These are phyloP conservation scores for Carex cristatella DNA, from an alignment of 176 grass and related monocot species.

Conservation along the genomic window DNA sequence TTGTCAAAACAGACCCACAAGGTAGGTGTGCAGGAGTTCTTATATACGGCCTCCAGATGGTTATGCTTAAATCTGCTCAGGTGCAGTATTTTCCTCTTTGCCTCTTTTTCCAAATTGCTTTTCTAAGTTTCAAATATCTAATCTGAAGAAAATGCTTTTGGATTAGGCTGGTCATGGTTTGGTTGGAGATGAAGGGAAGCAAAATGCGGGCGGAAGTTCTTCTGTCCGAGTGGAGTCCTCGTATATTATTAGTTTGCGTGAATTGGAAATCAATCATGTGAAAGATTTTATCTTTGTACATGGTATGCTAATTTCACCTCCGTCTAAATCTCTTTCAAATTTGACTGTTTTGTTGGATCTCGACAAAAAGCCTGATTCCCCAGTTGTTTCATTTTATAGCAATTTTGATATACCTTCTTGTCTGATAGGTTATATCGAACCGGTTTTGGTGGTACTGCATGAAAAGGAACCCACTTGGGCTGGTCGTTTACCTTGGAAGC, in stretches of 20 bases:
- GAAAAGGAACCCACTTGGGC: conserved; percentile 90
- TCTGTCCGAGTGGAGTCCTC: conserved; percentile 73
- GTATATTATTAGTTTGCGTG: conserved; percentile 70
- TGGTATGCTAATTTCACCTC: conserved; percentile 47
- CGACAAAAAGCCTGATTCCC: background rate
- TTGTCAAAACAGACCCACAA: conserved; percentile 74
- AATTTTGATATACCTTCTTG: conserved; percentile 7
- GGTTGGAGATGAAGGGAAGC: conserved; percentile 81
- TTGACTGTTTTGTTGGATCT: background rate
- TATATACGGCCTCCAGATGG: conserved; percentile 75
- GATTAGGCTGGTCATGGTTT: conserved; percentile 72
- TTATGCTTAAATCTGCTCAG: conserved; percentile 84
- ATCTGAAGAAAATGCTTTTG: conserved; percentile 7
- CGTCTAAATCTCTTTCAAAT: conserved; percentile 2
- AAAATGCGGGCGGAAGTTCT: conserved; percentile 34
- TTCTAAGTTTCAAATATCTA: background rate
- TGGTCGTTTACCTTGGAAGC: conserved; percentile 85
- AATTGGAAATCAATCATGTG: conserved; percentile 75
- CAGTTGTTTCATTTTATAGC: conserved; percentile 9
- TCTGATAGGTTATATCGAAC: conserved; percentile 91
- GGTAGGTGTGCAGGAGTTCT: conserved; percentile 75
- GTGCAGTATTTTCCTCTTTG: conserved; percentile 30
- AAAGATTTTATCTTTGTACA: conserved; percentile 97
- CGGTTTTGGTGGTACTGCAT: conserved; percentile 91
- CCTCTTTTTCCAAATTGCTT: conserved; percentile 24